phyloP scores from a whole-genome alignment of 371 early-diverging fungal species.

The Syncephalastrum sp. region DNA sequence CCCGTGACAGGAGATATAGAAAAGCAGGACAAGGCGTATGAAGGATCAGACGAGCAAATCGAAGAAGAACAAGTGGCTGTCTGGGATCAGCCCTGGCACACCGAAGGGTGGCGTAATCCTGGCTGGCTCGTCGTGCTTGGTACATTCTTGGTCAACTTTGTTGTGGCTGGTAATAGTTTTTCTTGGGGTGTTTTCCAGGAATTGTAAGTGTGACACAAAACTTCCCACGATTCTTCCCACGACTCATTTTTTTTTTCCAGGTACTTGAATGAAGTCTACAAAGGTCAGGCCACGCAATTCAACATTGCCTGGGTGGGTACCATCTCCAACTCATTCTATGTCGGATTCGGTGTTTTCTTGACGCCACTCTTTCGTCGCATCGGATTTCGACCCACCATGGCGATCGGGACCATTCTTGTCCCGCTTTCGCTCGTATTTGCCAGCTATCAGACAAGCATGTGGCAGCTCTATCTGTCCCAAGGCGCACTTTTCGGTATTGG shows the following conservation, averaged over 20 bases:
- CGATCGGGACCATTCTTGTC: conserved; percentile 37
- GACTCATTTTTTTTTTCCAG: not conserved
- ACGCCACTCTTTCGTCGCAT: conserved; percentile 52
- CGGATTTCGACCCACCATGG: conserved; percentile 52
- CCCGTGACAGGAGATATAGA: no score
- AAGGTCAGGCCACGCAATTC: conserved; percentile 22
- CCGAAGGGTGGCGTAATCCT: conserved; percentile 35
- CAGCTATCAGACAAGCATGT: conserved; percentile 33
- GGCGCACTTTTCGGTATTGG: conserved; percentile 42
- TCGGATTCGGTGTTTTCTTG: conserved; percentile 27
- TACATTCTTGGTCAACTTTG: conserved; percentile 21
- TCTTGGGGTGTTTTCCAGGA: conserved; percentile 24
- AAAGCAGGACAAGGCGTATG: no score
- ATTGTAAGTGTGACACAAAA: conserved; percentile 8
- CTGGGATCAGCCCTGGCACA: conserved; percentile 16
- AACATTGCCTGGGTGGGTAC: conserved; percentile 21
- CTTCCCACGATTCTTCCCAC: no score
- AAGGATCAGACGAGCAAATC: no score
- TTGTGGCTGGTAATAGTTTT: conserved; percentile 17
- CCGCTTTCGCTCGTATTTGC: conserved; percentile 34
- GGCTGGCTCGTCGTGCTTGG: conserved; percentile 18
- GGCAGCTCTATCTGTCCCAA: conserved; percentile 65
- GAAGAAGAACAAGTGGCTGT: conserved; percentile 7
- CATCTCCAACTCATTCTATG: conserved; percentile 5
- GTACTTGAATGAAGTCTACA: conserved; percentile 19